phyloP scores from a whole-genome alignment of 176 grass and related monocot species.

The Ensete ventricosum region DNA sequence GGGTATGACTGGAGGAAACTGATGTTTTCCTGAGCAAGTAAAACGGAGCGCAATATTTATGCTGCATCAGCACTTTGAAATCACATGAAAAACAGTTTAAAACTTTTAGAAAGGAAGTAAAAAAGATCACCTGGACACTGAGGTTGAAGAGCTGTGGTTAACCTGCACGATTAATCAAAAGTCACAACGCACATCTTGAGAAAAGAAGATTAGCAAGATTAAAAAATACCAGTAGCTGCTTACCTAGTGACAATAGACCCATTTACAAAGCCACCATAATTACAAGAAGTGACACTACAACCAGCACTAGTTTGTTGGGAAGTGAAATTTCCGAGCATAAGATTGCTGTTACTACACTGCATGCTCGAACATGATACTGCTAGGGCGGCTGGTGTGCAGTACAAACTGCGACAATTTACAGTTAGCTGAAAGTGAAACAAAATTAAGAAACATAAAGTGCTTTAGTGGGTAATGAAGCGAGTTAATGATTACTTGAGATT shows the following conservation, averaged over 20 bases:
- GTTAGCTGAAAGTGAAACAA: background rate
- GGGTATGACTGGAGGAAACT: slow-evolving; percentile 43
- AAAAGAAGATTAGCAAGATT: background rate
- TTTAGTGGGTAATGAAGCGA: background rate
- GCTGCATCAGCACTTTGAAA: background rate
- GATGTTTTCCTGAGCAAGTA: slow-evolving; percentile 38
- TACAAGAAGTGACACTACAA: slow-evolving; percentile 84
- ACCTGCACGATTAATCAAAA: slow-evolving; percentile 26
- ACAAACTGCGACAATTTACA: slow-evolving; percentile 39
- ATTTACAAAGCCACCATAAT: slow-evolving; percentile 77
- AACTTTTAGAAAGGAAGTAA: slow-evolving; percentile 3
- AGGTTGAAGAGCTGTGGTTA: slow-evolving; percentile 47
- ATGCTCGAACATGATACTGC: slow-evolving; percentile 74
- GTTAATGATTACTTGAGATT: slow-evolving; percentile 58
- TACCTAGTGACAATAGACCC: slow-evolving; percentile 68
- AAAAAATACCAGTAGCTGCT: slow-evolving; percentile 3
- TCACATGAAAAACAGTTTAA: background rate
- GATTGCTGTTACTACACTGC: slow-evolving; percentile 71
- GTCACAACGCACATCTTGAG: background rate
- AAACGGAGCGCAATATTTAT: background rate
- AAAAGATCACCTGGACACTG: slow-evolving; percentile 71
- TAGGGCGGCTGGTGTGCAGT: slow-evolving; percentile 67
- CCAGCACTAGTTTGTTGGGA: slow-evolving; percentile 43
- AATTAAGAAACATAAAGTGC: background rate
- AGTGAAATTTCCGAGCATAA: slow-evolving; percentile 69